Conservation (phyloP, 176 grass and related monocot genomes). For the Eleusine coracana region DNA sequence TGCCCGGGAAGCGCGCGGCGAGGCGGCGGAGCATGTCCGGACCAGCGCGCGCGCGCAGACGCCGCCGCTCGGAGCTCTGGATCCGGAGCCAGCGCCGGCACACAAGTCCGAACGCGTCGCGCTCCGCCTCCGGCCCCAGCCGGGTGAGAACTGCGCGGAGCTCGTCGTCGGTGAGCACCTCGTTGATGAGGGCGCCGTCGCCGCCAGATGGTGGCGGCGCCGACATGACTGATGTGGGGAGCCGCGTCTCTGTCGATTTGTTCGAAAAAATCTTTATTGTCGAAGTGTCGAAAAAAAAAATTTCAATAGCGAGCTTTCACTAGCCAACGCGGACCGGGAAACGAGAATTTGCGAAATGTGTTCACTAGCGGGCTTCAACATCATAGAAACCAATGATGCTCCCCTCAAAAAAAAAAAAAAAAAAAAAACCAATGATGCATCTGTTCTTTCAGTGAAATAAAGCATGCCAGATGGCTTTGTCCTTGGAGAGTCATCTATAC, state of each 20-base stretch:
- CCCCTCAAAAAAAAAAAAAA: no score
- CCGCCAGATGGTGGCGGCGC: slow-evolving; percentile 16
- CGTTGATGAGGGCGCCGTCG: slow-evolving; percentile 57
- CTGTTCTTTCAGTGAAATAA: no score
- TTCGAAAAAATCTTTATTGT: no score
- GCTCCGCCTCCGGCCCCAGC: slow-evolving; percentile 62
- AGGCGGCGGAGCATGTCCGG: slow-evolving; percentile 79
- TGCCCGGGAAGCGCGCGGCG: slow-evolving; percentile 52
- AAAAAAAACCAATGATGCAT: no score
- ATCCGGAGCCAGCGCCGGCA: slow-evolving; percentile 88
- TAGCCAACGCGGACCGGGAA: no score
- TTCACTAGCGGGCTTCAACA: no score
- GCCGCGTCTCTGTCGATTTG: neutral
- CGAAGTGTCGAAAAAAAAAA: no score
- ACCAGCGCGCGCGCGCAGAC: slow-evolving; percentile 68
- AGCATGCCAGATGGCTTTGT: no score
- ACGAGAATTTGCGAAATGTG: no score
- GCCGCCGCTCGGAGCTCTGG: slow-evolving; percentile 68
- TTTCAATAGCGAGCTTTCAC: no score
- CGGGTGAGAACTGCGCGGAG: slow-evolving; percentile 62
- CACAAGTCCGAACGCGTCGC: slow-evolving; percentile 74
- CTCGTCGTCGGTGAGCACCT: slow-evolving; percentile 75
- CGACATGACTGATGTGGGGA: slow-evolving; percentile 38
- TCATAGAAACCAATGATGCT: no score
- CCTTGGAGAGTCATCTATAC: no score